These are phyloP conservation scores for Pleurotus cornucopiae DNA, from an alignment of 768 basidiomycete genomes.

Conservation along the genomic window DNA sequence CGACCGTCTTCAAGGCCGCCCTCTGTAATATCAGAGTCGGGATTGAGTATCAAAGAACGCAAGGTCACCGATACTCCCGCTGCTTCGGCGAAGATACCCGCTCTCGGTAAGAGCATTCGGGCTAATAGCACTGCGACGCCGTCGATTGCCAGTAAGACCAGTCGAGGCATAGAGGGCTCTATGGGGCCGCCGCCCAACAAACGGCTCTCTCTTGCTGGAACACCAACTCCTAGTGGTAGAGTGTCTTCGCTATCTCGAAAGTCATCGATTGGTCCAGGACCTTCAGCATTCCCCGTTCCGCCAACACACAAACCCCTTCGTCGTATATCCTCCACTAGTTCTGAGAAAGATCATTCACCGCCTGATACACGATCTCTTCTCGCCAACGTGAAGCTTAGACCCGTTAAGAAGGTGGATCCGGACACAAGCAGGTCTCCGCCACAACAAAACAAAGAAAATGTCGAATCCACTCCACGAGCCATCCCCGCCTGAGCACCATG, in stretches of 20 bases:
- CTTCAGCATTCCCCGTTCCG: constrained; percentile 22
- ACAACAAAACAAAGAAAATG: constrained; percentile 5
- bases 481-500: no score
- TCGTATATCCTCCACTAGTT: constrained; percentile 27
- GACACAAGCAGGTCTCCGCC: neutral
- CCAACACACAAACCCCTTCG: constrained; percentile 25
- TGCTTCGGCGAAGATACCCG: constrained; percentile 26
- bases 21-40: constrained; percentile 51
- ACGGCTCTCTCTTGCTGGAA: constrained; percentile 29
- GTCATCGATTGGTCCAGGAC: constrained; percentile 20
- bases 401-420: constrained; percentile 2
- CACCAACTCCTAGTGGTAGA: constrained; percentile 33
- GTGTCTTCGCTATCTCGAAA: constrained; percentile 29
- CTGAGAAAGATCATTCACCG: constrained; percentile 7
- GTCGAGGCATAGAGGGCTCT: constrained; percentile 28
- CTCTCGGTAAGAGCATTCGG: constrained; percentile 50
- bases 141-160: constrained; percentile 17
- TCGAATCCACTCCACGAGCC: constrained; percentile 3
- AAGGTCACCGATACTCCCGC: constrained; percentile 34
- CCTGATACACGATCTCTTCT: neutral
- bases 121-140: constrained; percentile 30
- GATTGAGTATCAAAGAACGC: constrained; percentile 33
- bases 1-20: constrained; percentile 61
- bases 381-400: constrained; percentile 2
- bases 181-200: constrained; percentile 50